Evolutionary conservation across 164 flowering plant species (phyloP).

Genomic region (Stephania japonica): DNA sequence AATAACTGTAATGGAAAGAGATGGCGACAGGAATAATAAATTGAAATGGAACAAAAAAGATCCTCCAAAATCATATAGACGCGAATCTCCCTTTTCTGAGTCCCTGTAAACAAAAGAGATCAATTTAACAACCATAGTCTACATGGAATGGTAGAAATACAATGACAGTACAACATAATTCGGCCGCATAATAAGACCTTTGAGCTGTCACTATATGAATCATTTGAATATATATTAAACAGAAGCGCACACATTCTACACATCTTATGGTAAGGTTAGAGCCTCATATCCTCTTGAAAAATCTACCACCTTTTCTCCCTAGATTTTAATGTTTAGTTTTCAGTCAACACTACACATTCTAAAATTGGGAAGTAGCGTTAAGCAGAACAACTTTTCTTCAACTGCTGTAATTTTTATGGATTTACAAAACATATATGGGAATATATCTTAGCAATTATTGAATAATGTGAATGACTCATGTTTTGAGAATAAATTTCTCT

Average conservation of each 20-base stretch:
- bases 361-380: background rate
- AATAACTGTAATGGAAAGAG: conserved; percentile 11
- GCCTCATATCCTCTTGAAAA: conserved; percentile 51
- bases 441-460: background rate
- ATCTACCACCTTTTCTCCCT: conserved; percentile 61
- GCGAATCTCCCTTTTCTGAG: conserved; percentile 7
- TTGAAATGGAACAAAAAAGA: background rate
- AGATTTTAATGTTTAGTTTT: conserved; percentile 22
- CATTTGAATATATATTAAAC: background rate
- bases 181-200: conserved; percentile 3
- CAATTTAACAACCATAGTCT: conserved; percentile 10
- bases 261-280: conserved; percentile 13
- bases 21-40: background rate
- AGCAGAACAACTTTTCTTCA: background rate
- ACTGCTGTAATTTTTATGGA: background rate
- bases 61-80: background rate
- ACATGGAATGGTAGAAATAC: conserved; percentile 11
- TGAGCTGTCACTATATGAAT: conserved; percentile 1
- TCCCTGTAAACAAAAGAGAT: conserved; percentile 7
- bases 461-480: background rate
- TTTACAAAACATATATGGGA: background rate
- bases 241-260: conserved; percentile 4
- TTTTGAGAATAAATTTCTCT: background rate
- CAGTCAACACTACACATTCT: background rate
- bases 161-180: background rate